A percentile compares a stretch with the other conserved stretches of the same genome.
phyloP scores from a whole-genome alignment of 371 early-diverging fungal species.

The Cokeromyces recurvatus region DNA sequence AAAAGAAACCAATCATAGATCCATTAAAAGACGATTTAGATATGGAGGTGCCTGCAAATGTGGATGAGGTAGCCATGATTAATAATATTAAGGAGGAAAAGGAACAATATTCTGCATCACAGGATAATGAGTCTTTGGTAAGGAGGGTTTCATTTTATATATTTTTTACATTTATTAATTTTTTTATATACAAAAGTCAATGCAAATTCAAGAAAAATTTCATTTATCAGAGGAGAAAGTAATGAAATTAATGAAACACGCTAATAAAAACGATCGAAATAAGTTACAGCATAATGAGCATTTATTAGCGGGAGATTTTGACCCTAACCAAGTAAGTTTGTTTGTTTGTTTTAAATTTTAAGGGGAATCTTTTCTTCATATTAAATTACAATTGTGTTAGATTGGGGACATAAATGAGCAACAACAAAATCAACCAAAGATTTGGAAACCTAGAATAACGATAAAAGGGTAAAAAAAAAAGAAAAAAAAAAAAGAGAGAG shows the following conservation, averaged over 20 bases:
- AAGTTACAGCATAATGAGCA: conserved; percentile 25
- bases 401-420: conserved; percentile 23
- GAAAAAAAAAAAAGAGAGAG: background rate
- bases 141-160: background rate
- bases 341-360: too few relatives aligned
- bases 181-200: conserved; percentile 31
- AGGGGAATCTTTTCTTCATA: too few relatives aligned
- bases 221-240: conserved; percentile 59
- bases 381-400: background rate
- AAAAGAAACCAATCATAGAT: too few relatives aligned
- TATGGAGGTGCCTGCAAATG: conserved; percentile 32
- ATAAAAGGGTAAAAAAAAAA: conserved; percentile 48
- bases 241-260: conserved; percentile 48
- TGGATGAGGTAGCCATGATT: conserved; percentile 49
- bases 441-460: conserved; percentile 59
- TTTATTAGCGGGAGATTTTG: conserved; percentile 27
- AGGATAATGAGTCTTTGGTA: conserved; percentile 12
- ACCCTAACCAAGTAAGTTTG: conserved; percentile 28
- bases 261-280: conserved; percentile 26
- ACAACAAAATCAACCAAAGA: conserved; percentile 31
- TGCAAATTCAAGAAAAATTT: conserved; percentile 56
- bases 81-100: conserved; percentile 22
- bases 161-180: background rate
- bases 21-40: conserved; percentile 16
- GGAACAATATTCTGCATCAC: conserved; percentile 2